Evolutionary conservation across 2,329 filamentous ascomycete species (phyloP).

Genomic region (Lasiodiplodia citricola): DNA sequence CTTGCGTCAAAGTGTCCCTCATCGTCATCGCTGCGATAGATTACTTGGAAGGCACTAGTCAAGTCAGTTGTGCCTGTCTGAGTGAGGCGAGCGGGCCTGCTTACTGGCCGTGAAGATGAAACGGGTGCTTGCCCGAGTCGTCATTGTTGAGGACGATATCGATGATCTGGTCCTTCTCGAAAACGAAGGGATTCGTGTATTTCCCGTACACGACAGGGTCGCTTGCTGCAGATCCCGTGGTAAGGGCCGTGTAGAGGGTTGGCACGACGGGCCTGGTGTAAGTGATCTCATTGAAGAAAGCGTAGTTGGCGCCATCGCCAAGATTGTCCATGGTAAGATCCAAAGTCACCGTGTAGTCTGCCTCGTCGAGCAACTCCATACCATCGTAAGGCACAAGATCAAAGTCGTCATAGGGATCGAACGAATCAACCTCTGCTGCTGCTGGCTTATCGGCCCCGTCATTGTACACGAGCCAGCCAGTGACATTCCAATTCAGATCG

Average conservation of each 20-base stretch:
- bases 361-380: constrained; percentile 62
- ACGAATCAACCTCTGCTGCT: constrained; percentile 63
- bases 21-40: constrained; percentile 46
- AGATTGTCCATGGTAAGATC: constrained; percentile 68
- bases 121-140: constrained; percentile 73
- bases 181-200: constrained; percentile 64
- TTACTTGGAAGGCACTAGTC: constrained; percentile 40
- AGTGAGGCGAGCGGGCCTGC: not conserved
- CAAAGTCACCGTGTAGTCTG: constrained; percentile 68
- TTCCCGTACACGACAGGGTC: constrained; percentile 54
- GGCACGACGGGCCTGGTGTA: constrained; percentile 78
- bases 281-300: constrained; percentile 73
- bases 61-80: not conserved
- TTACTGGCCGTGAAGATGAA: constrained; percentile 67
- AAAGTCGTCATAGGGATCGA: constrained; percentile 76
- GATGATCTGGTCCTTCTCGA: constrained; percentile 69
- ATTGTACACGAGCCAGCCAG: constrained; percentile 62
- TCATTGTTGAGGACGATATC: constrained; percentile 78
- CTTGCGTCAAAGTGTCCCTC: constrained; percentile 34
- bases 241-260: constrained; percentile 76
- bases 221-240: constrained; percentile 57
- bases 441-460: constrained; percentile 51
- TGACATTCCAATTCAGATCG: constrained; percentile 68
- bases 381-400: constrained; percentile 72
- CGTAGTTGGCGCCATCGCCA: constrained; percentile 68